Percentiles rank a stretch among this genome's conserved stretches.
phyloP scores from a whole-genome alignment of 1,284 basidiomycete species.

The Xerocomus nothofagi region DNA sequence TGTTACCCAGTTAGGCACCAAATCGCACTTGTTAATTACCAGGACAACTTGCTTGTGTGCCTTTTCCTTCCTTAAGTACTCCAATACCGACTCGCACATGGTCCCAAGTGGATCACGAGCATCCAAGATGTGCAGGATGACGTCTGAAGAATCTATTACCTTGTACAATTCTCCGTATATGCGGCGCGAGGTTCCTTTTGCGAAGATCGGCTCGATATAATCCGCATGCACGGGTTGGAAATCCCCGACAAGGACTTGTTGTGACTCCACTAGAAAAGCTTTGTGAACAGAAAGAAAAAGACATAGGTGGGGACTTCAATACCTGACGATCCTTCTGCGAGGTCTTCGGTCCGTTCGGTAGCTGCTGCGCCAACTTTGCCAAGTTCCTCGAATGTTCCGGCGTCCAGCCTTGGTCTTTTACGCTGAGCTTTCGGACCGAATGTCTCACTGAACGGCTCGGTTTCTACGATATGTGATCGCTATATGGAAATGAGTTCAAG shows the following conservation, averaged over 20 bases:
- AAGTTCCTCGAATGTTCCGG: conserved; percentile 86
- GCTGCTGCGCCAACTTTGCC: conserved; percentile 61
- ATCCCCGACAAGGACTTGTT: conserved; percentile 21
- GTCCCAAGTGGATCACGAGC: conserved; percentile 96
- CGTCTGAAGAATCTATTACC: conserved; percentile 98
- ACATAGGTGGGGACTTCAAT: neutral
- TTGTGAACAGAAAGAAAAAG: conserved; percentile 24
- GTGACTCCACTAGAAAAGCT: conserved; percentile 11
- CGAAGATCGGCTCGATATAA: conserved; percentile 83
- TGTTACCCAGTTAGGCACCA: conserved; percentile 99
- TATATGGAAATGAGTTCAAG: conserved; percentile 33
- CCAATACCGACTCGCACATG: conserved; percentile 94
- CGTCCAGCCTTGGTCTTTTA: conserved; percentile 82
- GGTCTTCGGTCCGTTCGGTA: conserved; percentile 16
- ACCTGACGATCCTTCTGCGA: conserved; percentile 18
- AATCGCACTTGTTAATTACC: conserved; percentile 97
- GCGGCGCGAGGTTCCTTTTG: conserved; percentile 89
- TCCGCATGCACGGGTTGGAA: conserved; percentile 67
- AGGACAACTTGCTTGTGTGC: conserved; percentile 97
- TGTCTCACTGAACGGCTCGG: conserved; percentile 88
- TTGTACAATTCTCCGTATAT: conserved; percentile 99
- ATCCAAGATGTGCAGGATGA: conserved; percentile 94
- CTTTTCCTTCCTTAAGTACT: conserved; percentile 95
- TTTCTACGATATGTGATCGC: conserved; percentile 90
- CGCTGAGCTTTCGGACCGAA: conserved; percentile 94